Base-by-base conservation (phyloP, 768 basidiomycete species). In the Pholiota microspora region DNA sequence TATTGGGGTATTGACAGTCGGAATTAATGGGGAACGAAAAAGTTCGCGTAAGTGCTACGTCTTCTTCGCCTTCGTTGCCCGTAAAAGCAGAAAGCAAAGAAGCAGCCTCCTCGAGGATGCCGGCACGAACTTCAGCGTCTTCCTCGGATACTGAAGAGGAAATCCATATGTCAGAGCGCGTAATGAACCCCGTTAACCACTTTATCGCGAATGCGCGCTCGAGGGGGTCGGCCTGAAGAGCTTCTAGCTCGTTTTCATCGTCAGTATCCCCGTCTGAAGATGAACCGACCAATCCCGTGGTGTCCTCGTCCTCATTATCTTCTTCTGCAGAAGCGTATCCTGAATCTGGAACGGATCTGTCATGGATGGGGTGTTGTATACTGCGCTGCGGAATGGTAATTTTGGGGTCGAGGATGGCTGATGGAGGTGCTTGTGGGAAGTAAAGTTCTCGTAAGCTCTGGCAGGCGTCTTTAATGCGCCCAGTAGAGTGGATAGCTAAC, bases 291-390 rank as follows among this genome's bases (percentile, higher is more conserved):
- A 49, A 36, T 51, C 54, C 51, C 21, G 45, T 56, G 16, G 56
- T 56, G 6, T 68, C 71, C 0, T 67, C 66, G 2, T 70, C 69
- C 1, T 76, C 77, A 0, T 79, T 80, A 0, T 84, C 83, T 46
- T 82, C 84, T 48, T 84, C 85, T 23, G 84, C 86, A 35, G 87
- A 88, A 4, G 86, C 89, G 59, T 91, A 91, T 31, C 89, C 89
- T 9, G 88, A 90, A 68, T 92, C 88, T 1, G 84, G 83, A 2
- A 81, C 75, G 15, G 71, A 70, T 7, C 64, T 68, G 48, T 78
- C 76, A 53, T 76, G 75, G 23, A 74, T 66, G 49, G 69, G 50
- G 64, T 67, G 67, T 8, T 57, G 55, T 36, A 66, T 54, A 13
- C 45, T 65, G 59, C 62, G 67, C 50, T 61, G 64, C 47, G 64